Base-by-base conservation (phyloP, 495 filamentous ascomycete species). In the Penicillium malachiteum region DNA sequence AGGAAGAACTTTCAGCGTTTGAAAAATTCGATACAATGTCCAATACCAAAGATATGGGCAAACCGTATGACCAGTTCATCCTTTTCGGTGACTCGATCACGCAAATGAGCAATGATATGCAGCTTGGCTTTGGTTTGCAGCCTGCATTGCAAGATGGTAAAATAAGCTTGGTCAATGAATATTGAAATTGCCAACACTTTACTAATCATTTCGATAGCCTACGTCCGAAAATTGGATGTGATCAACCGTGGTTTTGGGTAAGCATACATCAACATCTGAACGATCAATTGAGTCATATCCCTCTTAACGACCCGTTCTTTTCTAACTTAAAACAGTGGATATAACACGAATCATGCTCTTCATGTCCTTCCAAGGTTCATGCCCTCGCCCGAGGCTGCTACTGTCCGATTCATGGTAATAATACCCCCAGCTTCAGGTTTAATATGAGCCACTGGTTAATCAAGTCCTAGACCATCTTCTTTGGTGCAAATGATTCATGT, bases 401-500 rank as follows among this genome's bases (percentile, higher is more conserved):
- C 66, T 71, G 84, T 85, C 64, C 77, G 78, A 16, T 78, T 90
- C 49, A 76, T 96, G 74, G 90, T 94, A 76, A 48, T 6, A 13
- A 16, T 10, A 38, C n/a, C 5, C 18, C 12, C 11, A 50, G 11
- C 5, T 40, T 30, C 34, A 18, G 37, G 21, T 26, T 34, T 7
- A 59, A 33, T 63, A 46, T 58, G 54, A 53, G 12, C 41, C 30
- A 26, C 32, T 30, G 13, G 39, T 50, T 50, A 9, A 44, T 30
- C 7, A 31, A 34, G 16, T 7, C 12, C 26, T 50, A 93, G 89
- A 78, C 86, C 18, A 74, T 96, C 57, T 91, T 94, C 62, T 84
- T 96, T 55, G 92, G 92, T 14, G 89, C 92, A 62, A 96, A 96
- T 65, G 92, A 96, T 67, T 86, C 92, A 7, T 80, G 78, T 51